Base-by-base conservation (phyloP, 1,139 yeast species). In the Kodamaea arcana region DNA sequence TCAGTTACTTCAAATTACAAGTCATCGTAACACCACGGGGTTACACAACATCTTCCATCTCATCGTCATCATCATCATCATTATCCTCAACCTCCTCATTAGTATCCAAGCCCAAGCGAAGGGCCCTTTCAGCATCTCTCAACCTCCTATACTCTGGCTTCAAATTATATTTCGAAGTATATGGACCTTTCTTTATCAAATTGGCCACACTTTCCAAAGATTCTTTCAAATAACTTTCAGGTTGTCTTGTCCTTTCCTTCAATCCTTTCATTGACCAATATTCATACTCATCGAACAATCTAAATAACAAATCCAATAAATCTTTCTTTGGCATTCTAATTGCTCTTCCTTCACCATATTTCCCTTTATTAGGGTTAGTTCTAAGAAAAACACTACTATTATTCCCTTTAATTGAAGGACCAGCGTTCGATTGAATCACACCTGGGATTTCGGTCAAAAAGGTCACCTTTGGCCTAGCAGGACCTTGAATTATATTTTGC, bases 231-330 rank as follows among this genome's bases (percentile, higher is more conserved):
- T 86, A 94, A 3, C 85, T 82, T 56, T 94, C 98, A 1, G 99
- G 99, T 65, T 92, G 99, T 52, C 83, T 82, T 2, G 97, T 88
- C 49, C 95, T 76, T 57, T 92, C 98, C 55, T 88, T 84, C 43
- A 92, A 69, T 25, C 97, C 97, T 60, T 88, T 88, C 72, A 92
- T 72, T 9, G 94, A 82, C 98, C 98, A 92, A 60, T 90, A 92
- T 55, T 92, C 97, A 58, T 85, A 88, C 58, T 90, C 94, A 56
- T 88, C 97, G 59, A 92, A 92, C 48, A 92, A 70, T 48, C 85
- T 74, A 74, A 94, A 92, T 45, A 92, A 67, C 48, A 86, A 65
- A 59, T 90, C 97, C 71, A 92, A 75, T 39, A 92, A 75, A 46
- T 88, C 97, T 59, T 86, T 87, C 65, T 86, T 82, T 27, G 95